Conservation (phyloP, 129 eudicot genomes). For the Daucus carota region DH1_v3.0 NC_030385.2:46073001-46073500, state of each 20-base stretch:
- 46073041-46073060: neutral
- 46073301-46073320: neutral
- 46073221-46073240: conserved; percentile 92
- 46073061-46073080: neutral
- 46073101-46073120: neutral
- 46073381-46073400: neutral
- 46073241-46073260: conserved; percentile 99
- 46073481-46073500: neutral
- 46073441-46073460: neutral
- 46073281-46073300: neutral
- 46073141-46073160: neutral
- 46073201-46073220: conserved; percentile 63
- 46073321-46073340: neutral
- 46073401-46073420: neutral
- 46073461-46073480: neutral
- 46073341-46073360: neutral
- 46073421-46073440: neutral
- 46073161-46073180: neutral
- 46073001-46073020: neutral
- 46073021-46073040: neutral
- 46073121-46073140: neutral
- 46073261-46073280: conserved; percentile 22
- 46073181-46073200: neutral
- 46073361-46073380: neutral
- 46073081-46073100: neutral